Evolutionary conservation across 345 rosid genomes (phyloP), one percentile per base, ranked within the genome.

Genomic region (Eucalyptus grandis): DNA sequence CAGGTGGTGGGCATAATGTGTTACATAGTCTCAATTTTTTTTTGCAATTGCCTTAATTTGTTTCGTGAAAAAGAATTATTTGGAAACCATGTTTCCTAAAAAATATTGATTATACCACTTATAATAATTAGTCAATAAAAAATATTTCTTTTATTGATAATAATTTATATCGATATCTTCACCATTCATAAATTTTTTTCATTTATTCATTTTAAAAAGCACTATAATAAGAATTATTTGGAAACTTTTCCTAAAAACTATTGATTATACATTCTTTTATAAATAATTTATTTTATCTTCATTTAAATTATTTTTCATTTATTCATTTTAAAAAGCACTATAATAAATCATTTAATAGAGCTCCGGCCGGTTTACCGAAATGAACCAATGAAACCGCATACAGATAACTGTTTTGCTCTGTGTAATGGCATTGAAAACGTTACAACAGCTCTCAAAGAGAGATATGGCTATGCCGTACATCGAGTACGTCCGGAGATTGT

Each of bases 31-130:
- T 47, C 7, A 3, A 85, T 47, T 85, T 44, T 85, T 85, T 47
- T 26, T 47, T 47, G 34, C 31, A 47, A n/a, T 27, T 58, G 30
- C 14, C 30, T 58, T 2, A 62, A 30, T 62, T 30, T 62, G 34
- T 62, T 30, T 62, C 4, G 0, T 1, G n/a, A 27, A 60, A 60
- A 27, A 1, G 0, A 60, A 17, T 9, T 24, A 7, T 10, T 81
- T 17, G 5, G 5, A 81, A 81, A 37, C 1, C 43, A 37, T 1
- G 58, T 81, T 81, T 81, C 30, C 12, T 9, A 34, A 40, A 80
- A 81, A 1, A 27, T 11, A 58, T 62, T 1, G 4, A 27, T 27
- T 27, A 26, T 60, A 60, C 30, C 9, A 1, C 2, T 60, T 27
- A 14, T 27, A 62, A 62, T 62, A 62, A 62, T 62, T 62, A 62